A percentile compares a stretch with the other conserved stretches of the same genome.
Evolutionary conservation across 2,329 filamentous ascomycete species (phyloP).

Genomic region (Tolypocladium guangdongense): DNA sequence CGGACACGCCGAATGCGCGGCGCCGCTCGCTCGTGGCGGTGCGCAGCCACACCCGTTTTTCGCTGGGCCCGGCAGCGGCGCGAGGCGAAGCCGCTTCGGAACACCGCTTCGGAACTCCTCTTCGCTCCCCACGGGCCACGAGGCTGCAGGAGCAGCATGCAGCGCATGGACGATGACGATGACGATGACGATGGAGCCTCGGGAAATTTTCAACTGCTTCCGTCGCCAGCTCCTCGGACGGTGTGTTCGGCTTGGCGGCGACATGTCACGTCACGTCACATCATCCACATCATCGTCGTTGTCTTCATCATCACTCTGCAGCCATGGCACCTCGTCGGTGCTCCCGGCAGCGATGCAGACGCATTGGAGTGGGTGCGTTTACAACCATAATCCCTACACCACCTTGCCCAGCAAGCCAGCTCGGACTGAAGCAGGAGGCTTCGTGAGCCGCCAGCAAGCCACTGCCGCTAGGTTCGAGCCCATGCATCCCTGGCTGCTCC

Average conservation of each 20-base stretch:
- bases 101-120: no score
- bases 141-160: neutral
- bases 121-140: neutral
- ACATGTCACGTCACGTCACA: neutral
- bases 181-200: no score
- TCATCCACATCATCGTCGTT: neutral
- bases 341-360: neutral
- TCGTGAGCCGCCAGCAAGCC: neutral
- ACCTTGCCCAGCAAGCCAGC: neutral
- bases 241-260: neutral
- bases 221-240: neutral
- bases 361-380: neutral
- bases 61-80: neutral
- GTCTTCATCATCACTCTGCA: neutral
- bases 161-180: neutral
- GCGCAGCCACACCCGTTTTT: constrained; percentile 1
- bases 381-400: neutral
- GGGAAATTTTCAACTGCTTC: neutral
- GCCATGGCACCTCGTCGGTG: neutral
- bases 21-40: constrained; percentile 1
- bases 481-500: neutral
- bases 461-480: neutral
- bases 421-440: neutral
- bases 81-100: neutral
- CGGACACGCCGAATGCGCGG: constrained; percentile 1